These are phyloP conservation scores for Plasmodium gaboni DNA, from an alignment of 169 alveolate genomes.

Conservation along the genomic window DNA sequence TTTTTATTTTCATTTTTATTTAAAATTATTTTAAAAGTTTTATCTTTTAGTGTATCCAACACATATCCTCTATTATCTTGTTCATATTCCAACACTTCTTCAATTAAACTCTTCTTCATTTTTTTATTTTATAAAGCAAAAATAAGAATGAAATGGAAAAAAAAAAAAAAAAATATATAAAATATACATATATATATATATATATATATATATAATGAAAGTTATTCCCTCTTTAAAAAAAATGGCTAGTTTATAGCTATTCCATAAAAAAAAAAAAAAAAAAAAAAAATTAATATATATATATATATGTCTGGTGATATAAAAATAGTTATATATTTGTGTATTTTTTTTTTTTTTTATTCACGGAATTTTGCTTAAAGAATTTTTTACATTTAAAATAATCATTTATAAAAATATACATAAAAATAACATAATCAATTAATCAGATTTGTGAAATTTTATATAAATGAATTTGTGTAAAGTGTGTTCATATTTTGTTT, in stretches of 20 bases:
- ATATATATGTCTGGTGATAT: not conserved
- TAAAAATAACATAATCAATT: too few relatives aligned
- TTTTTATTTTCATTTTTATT: slow-evolving; percentile 85
- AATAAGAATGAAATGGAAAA: not conserved
- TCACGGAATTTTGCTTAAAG: too few relatives aligned
- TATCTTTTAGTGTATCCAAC: slow-evolving; percentile 85
- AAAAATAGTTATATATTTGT: too few relatives aligned
- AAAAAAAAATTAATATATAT: not conserved
- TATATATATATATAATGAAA: not conserved
- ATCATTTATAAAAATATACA: too few relatives aligned
- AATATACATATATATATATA: not conserved
- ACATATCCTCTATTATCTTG: slow-evolving; percentile 89
- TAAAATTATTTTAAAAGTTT: slow-evolving; percentile 82
- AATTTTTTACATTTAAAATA: too few relatives aligned
- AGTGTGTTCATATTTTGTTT: too few relatives aligned
- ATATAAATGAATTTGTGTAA: too few relatives aligned
- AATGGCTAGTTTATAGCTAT: too few relatives aligned
- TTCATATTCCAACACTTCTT: slow-evolving; percentile 73
- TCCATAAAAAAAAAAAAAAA: slow-evolving; percentile 16
- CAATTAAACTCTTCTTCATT: slow-evolving; percentile 64
- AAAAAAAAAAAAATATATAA: not conserved
- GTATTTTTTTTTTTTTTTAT: too few relatives aligned
- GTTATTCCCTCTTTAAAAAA: not conserved
- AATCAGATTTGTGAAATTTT: too few relatives aligned
- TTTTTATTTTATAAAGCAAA: slow-evolving; percentile 9